A percentile compares a stretch with the other conserved stretches of the same genome.
phyloP scores from a whole-genome alignment of 352 stramenopile genomes.

The Pythium scleroteichum region DNA sequence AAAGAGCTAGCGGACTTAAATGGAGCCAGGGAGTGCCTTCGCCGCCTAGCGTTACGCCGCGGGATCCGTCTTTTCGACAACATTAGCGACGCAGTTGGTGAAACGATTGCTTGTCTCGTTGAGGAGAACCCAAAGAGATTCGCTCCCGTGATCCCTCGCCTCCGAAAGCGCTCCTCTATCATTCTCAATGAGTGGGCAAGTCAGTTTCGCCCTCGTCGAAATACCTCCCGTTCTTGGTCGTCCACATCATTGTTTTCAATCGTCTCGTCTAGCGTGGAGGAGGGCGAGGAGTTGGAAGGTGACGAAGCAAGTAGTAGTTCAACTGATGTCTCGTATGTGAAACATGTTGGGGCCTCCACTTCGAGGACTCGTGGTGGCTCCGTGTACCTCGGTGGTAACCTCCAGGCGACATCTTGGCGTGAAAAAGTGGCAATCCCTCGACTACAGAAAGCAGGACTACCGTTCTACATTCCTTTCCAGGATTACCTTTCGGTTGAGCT shows the following conservation, averaged over 20 bases:
- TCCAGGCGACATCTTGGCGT: slow-evolving; percentile 71
- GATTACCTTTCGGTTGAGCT: slow-evolving; percentile 74
- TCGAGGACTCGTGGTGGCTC: slow-evolving; percentile 52
- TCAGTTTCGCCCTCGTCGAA: slow-evolving; percentile 46
- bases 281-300: slow-evolving; percentile 29
- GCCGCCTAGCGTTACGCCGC: slow-evolving; percentile 54
- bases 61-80: slow-evolving; percentile 55
- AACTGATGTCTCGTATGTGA: slow-evolving; percentile 36
- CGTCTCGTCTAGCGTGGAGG: slow-evolving; percentile 35
- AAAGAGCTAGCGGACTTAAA: slow-evolving; percentile 84
- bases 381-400: slow-evolving; percentile 78
- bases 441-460: slow-evolving; percentile 67
- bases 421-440: slow-evolving; percentile 72
- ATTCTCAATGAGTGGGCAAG: slow-evolving; percentile 69
- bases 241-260: slow-evolving; percentile 52
- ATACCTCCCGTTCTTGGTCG: slow-evolving; percentile 66
- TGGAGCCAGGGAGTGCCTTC: slow-evolving; percentile 74
- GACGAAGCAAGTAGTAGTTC: slow-evolving; percentile 2
- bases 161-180: slow-evolving; percentile 80
- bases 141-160: slow-evolving; percentile 42
- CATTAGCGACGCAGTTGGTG: slow-evolving; percentile 45
- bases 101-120: slow-evolving; percentile 50
- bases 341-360: slow-evolving; percentile 44
- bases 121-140: slow-evolving; percentile 50
- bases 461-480: slow-evolving; percentile 73